phyloP scores from a whole-genome alignment of 306 rosid species.

The Malus sieversii region DNA sequence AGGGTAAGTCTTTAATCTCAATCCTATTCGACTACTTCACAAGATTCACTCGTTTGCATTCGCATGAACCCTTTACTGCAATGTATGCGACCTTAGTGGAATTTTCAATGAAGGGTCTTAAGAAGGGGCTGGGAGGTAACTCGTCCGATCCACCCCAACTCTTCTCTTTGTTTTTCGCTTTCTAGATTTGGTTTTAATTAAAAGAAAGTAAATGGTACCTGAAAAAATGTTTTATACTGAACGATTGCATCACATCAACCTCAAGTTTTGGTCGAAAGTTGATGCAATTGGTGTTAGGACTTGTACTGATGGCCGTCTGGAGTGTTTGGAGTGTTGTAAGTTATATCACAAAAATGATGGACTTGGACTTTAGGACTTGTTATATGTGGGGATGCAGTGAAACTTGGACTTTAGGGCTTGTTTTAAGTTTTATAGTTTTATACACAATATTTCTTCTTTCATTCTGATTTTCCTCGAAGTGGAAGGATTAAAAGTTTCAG shows the following conservation, averaged over 20 bases:
- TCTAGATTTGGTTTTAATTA: neutral
- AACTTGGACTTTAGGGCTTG: neutral
- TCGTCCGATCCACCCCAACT: neutral
- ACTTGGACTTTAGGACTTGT: neutral
- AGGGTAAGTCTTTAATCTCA: slow-evolving; percentile 44
- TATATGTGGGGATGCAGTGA: neutral
- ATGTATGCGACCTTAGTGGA: neutral
- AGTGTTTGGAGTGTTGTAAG: neutral
- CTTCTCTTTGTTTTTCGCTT: neutral
- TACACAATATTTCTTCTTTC: neutral
- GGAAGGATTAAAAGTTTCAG: neutral
- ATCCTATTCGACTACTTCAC: neutral
- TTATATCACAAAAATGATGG: neutral
- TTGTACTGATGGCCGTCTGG: neutral
- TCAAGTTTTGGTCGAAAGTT: neutral
- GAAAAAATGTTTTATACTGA: neutral
- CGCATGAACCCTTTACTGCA: neutral
- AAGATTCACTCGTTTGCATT: neutral
- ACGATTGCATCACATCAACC: neutral
- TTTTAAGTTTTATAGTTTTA: neutral
- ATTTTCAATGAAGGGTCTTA: neutral
- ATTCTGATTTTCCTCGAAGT: neutral
- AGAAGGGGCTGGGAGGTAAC: neutral
- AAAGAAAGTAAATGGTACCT: neutral
- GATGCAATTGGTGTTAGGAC: neutral